Base-by-base conservation (phyloP, 139 green algal species). In the Auxenochlorella pyrenoidosa region DNA sequence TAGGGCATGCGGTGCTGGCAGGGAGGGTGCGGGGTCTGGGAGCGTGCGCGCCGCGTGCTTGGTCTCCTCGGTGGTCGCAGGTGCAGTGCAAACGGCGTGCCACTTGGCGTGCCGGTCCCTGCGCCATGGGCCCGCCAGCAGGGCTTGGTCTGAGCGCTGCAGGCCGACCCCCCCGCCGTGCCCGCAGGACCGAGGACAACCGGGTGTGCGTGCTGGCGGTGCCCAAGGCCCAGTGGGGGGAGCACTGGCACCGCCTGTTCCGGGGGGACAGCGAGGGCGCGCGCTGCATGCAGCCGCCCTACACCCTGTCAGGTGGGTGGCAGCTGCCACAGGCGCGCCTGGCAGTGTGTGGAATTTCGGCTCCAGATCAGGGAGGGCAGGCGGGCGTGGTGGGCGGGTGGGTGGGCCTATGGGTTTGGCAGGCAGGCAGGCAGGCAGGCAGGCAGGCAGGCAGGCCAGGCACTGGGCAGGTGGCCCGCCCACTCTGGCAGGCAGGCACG, bases 241-340 rank as follows among this genome's bases (percentile, higher is more conserved):
- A 93, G 75, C 63, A 66, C 0, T 96, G 93, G 94, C 78, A 41
- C 47, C 68, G 86, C 34, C 75, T 95, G 65, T 97, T 97, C 66
- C 44, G 84, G 16, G 94, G 94, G 13, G 94, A 97, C 86, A 86
- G 63, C 34, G 84, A 95, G 58, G 91, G 89, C 3, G 86, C 44
- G 16, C 88, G 94, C 47, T 94, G 91, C 89, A 77, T 96, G 77
- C 32, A 92, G 51, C 87, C 90, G 0, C 87, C 88, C 32, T 95
- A 94, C 88, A 85, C 38, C 0, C 38, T 95, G 15, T 84, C 88
- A 86, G 86, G 90, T 90, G 44, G 41, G 80, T 1, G 13, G 63
- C 15, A 32, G 13, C 43, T 81, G 75, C 63, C 13, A 18, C 19
- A 41, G 71, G 71, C n/a, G 18, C 12, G 36, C 38, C 19, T 21